Percentiles rank a stretch among this genome's conserved stretches.
These are phyloP conservation scores for Pestalotiopsis sp. DNA, from an alignment of 2,329 filamentous ascomycete genomes.

Conservation along the genomic window DNA sequence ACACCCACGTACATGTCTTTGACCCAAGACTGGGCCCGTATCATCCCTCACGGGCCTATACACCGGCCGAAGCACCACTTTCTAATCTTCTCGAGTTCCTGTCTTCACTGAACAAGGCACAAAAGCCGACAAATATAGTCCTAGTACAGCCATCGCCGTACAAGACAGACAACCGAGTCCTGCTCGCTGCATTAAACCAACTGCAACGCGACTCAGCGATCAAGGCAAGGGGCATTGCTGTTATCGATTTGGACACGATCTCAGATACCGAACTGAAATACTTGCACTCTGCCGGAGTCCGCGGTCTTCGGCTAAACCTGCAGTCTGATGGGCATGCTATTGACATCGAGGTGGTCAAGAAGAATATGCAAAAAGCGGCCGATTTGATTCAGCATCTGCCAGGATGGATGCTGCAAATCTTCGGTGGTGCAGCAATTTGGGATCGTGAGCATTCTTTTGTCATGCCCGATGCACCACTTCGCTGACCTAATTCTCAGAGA, in stretches of 20 bases:
- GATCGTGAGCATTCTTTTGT: background rate
- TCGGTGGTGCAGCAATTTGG: background rate
- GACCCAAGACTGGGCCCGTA: conserved; percentile 14
- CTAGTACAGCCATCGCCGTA: background rate
- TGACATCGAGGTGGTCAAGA: background rate
- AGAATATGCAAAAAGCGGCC: background rate
- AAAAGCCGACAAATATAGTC: background rate
- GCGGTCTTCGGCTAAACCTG: background rate
- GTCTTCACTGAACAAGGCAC: background rate
- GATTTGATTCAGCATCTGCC: background rate
- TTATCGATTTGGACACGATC: background rate
- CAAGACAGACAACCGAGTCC: background rate
- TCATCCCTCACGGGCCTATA: conserved; percentile 11
- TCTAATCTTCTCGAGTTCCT: conserved; percentile 1
- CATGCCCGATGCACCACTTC: background rate
- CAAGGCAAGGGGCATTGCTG: background rate
- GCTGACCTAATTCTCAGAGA: background rate
- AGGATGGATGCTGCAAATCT: background rate
- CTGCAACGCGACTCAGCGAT: background rate
- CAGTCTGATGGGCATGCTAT: background rate
- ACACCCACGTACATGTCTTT: conserved; percentile 19
- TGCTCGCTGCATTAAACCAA: background rate
- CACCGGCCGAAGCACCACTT: conserved; percentile 12
- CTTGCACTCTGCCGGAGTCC: background rate
- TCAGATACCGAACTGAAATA: background rate